phyloP scores from a whole-genome alignment of 306 rosid genomes.

The Amphicarpaea edgeworthii region DNA sequence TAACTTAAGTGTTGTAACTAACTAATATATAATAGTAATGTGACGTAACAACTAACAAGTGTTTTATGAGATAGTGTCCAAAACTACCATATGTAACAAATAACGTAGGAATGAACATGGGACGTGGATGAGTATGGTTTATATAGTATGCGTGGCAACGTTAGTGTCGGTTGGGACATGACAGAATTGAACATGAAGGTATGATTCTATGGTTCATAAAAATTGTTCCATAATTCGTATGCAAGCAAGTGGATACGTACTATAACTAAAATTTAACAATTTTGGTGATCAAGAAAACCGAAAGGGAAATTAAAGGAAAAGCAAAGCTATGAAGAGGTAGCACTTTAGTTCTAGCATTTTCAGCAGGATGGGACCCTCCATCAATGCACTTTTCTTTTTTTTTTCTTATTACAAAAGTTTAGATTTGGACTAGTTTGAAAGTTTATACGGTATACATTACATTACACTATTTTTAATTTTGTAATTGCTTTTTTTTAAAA shows the following conservation, averaged over 20 bases:
- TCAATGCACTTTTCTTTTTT: constrained; percentile 24
- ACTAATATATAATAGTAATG: neutral
- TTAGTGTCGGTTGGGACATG: constrained; percentile 45
- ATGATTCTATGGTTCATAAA: constrained; percentile 36
- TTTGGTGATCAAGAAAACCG: constrained; percentile 29
- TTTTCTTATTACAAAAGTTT: neutral
- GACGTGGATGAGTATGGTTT: neutral
- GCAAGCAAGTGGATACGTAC: constrained; percentile 38
- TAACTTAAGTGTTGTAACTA: neutral
- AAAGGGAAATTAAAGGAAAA: constrained; percentile 44
- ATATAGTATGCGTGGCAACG: neutral
- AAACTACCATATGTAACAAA: neutral
- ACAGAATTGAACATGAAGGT: constrained; percentile 35
- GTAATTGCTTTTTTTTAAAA: too few relatives aligned
- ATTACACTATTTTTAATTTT: neutral
- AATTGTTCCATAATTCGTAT: constrained; percentile 48
- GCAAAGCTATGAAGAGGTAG: constrained; percentile 18
- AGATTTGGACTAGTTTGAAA: neutral
- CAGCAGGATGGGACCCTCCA: constrained; percentile 47
- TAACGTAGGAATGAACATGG: constrained; percentile 14
- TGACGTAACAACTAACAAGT: neutral
- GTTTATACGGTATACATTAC: neutral
- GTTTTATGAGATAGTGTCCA: constrained; percentile 1
- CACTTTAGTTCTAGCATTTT: constrained; percentile 43
- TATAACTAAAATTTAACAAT: constrained; percentile 20